These are phyloP conservation scores for Candida sanyiensis DNA, from an alignment of 805 yeast genomes.

Conservation along the genomic window DNA sequence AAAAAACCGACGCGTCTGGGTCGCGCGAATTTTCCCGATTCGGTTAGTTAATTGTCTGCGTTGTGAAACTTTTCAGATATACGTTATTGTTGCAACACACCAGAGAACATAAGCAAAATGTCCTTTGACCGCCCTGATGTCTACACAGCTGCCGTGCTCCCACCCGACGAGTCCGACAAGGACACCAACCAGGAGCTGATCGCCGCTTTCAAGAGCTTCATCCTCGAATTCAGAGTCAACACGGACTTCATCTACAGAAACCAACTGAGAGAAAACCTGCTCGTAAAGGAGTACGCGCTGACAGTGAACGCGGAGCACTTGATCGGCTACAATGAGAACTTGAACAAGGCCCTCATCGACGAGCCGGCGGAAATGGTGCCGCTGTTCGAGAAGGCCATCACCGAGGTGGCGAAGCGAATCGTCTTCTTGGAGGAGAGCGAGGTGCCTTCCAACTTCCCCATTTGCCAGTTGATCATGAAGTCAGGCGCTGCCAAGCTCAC, in stretches of 20 bases:
- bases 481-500: conserved; percentile 68
- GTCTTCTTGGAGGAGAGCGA: conserved; percentile 44
- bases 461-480: conserved; percentile 72
- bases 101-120: conserved; percentile 10
- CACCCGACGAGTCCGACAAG: conserved; percentile 70
- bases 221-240: conserved; percentile 79
- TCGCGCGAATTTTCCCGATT: conserved; percentile 10
- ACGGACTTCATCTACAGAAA: conserved; percentile 84
- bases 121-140: conserved; percentile 43
- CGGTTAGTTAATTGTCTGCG: conserved; percentile 2
- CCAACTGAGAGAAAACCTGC: conserved; percentile 79
- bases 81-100: neutral
- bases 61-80: conserved; percentile 1
- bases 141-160: conserved; percentile 75
- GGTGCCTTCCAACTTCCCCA: conserved; percentile 56
- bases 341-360: conserved; percentile 76
- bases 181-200: conserved; percentile 63
- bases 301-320: conserved; percentile 79
- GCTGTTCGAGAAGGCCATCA: conserved; percentile 73
- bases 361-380: conserved; percentile 88
- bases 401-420: conserved; percentile 74
- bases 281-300: conserved; percentile 67
- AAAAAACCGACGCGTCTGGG: conserved; percentile 2
- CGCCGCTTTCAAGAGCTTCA: conserved; percentile 73
- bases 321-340: conserved; percentile 81